Conservation (phyloP, 2,329 filamentous ascomycete species). For the Colletotrichum tanaceti region DNA sequence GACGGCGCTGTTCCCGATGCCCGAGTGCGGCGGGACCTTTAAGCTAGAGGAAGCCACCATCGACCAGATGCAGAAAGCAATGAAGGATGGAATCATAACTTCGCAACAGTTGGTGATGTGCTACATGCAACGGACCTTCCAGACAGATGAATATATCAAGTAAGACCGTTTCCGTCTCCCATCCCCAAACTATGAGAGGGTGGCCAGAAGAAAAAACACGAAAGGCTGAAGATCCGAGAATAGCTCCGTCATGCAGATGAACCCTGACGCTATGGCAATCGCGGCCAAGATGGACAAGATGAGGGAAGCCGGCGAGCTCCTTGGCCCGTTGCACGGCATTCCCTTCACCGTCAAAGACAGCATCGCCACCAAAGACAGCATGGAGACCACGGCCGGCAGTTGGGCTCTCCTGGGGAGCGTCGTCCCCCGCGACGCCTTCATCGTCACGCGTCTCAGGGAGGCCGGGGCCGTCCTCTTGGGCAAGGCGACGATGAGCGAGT, state of each 20-base stretch:
- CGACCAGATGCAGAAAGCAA: constrained; percentile 71
- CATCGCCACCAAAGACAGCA: constrained; percentile 73
- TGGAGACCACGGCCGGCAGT: constrained; percentile 80
- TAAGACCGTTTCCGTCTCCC: constrained; percentile 46
- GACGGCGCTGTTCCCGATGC: constrained; percentile 69
- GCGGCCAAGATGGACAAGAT: constrained; percentile 71
- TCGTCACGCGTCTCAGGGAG: constrained; percentile 70
- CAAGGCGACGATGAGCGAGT: constrained; percentile 77
- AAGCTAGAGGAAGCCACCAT: constrained; percentile 76
- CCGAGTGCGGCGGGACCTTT: constrained; percentile 65
- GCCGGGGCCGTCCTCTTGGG: constrained; percentile 77
- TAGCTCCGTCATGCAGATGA: constrained; percentile 72
- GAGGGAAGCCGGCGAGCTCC: constrained; percentile 63
- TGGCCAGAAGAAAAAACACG: not conserved
- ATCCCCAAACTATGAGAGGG: constrained; percentile 6
- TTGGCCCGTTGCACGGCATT: constrained; percentile 79
- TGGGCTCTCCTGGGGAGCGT: constrained; percentile 73
- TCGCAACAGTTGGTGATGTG: constrained; percentile 69
- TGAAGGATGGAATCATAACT: constrained; percentile 66
- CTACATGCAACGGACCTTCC: constrained; percentile 70
- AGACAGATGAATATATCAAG: constrained; percentile 74
- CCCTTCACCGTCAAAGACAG: constrained; percentile 82
- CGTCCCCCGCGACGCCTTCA: constrained; percentile 74
- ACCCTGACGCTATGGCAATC: constrained; percentile 74
- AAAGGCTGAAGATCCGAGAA: not conserved